Percentiles rank a stretch among this genome's conserved stretches.
Conservation (phyloP, 352 stramenopile species). For the Pseudoperonospora humuli region DNA sequence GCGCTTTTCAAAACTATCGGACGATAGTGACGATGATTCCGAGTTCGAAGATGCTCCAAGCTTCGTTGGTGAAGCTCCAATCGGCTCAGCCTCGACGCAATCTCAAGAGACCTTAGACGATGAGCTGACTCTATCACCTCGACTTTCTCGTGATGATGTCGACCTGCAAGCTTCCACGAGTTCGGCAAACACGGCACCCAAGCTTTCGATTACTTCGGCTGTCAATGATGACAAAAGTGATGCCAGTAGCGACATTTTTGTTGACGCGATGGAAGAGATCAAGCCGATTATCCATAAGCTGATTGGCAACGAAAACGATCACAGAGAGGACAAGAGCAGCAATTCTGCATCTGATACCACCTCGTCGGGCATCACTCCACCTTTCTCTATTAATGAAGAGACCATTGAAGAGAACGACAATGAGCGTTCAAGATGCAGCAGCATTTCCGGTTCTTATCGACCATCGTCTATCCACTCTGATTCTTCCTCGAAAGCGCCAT, state of each 20-base stretch:
- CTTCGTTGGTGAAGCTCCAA: slow-evolving; percentile 8
- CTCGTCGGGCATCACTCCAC: neutral
- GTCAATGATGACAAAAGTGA: slow-evolving; percentile 20
- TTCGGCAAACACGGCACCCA: slow-evolving; percentile 5
- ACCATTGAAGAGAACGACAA: slow-evolving; percentile 4
- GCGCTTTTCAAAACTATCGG: slow-evolving; percentile 34
- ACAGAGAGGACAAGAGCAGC: slow-evolving; percentile 6
- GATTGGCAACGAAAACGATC: slow-evolving; percentile 5
- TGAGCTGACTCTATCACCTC: slow-evolving; percentile 4
- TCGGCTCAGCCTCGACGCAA: neutral
- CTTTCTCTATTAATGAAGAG: neutral
- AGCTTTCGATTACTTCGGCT: slow-evolving; percentile 12
- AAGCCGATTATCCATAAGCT: slow-evolving; percentile 6
- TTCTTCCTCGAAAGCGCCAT: slow-evolving; percentile 25
- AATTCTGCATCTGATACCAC: slow-evolving; percentile 4
- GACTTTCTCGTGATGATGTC: neutral
- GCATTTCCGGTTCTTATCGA: slow-evolving; percentile 26
- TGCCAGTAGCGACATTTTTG: slow-evolving; percentile 24
- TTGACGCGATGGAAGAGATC: slow-evolving; percentile 23
- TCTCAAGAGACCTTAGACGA: neutral
- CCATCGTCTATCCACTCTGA: slow-evolving; percentile 22
- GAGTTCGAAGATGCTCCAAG: slow-evolving; percentile 23
- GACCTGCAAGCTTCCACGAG: slow-evolving; percentile 3
- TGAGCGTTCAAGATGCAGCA: slow-evolving; percentile 21
- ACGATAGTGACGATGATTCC: slow-evolving; percentile 35